Base-by-base conservation (phyloP, 2,329 filamentous ascomycete genomes). In the Reticulascus tulasneorum region DNA sequence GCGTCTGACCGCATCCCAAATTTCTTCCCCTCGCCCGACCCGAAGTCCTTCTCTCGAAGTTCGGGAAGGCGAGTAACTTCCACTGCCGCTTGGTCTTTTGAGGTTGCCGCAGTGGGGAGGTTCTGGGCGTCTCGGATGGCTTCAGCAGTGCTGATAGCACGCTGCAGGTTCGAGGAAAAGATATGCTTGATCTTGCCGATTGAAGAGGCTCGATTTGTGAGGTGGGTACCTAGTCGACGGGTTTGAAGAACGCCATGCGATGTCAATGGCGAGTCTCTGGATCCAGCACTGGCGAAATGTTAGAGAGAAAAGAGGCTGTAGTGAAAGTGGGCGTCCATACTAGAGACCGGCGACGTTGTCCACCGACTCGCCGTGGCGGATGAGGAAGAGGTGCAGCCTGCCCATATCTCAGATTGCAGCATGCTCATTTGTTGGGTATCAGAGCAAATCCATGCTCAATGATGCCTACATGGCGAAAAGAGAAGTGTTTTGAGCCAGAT, bases 321-420 rank as follows among this genome's bases (percentile, higher is more conserved):
- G 12, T 16, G 16, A 33, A 25, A 9, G 10, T 18, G 21, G 29
- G 6, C 29, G 16, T 7, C 16, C 75, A 52, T 69, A 86, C 83
- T 85, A 90, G 41, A 86, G 63, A 36, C 81, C 76, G 25, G 83
- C 84, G 40, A 93, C 83, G 59, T 95, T 95, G 63, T 95, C 86
- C 47, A 94, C 85, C 12, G 87, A 91, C 66, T 95, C 89, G 54
- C 83, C 89, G 69, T 95, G 89, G 38, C 89, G 82, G 52, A 94
- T 79, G 50, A 95, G 73, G 52, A 89, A 79, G 37, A 95, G 59
- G 35, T 40, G 35, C 34, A 45, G 17, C 24, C 30, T 30, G 29
- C 44, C 35, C 44, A 46, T 46, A 21, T 35, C 29, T 39, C 33
- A 37, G 35, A 29, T 30, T 40, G 40, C 29, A 5, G 23, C 33